Evolutionary conservation across 1,284 basidiomycete genomes (phyloP).

Genomic region (Agroathelia rolfsii): DNA sequence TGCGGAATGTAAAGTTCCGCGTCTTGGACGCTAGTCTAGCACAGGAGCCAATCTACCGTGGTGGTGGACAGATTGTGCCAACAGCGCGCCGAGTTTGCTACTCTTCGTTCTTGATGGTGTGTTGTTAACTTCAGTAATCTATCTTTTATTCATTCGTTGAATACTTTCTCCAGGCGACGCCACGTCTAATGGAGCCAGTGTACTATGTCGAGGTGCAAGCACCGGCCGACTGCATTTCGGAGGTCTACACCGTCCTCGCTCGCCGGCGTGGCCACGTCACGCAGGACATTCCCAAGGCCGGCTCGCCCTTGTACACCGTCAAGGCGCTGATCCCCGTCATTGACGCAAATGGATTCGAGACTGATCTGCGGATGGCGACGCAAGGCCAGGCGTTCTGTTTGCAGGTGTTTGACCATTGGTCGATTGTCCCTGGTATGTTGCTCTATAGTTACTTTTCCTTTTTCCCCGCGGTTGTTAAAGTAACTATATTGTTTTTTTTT

Average conservation of each 20-base stretch:
- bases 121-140: slow-evolving; percentile 14
- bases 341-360: slow-evolving; percentile 98
- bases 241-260: slow-evolving; percentile 95
- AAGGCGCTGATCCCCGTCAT: slow-evolving; percentile 97
- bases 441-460: no score
- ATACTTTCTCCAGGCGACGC: slow-evolving; percentile 59
- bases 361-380: slow-evolving; percentile 92
- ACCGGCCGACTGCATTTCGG: slow-evolving; percentile 96
- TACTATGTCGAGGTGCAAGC: slow-evolving; percentile 98
- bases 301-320: slow-evolving; percentile 94
- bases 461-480: slow-evolving; percentile 12
- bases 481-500: slow-evolving; percentile 14
- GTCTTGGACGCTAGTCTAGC: slow-evolving; percentile 87
- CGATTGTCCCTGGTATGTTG: slow-evolving; percentile 86
- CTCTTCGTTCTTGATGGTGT: slow-evolving; percentile 95
- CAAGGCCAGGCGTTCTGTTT: slow-evolving; percentile 96
- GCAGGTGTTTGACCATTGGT: slow-evolving; percentile 97
- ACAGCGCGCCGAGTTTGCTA: slow-evolving; percentile 97
- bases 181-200: slow-evolving; percentile 90
- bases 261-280: slow-evolving; percentile 96
- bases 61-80: slow-evolving; percentile 97
- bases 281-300: slow-evolving; percentile 94
- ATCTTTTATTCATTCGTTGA: slow-evolving; percentile 8
- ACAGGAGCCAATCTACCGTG: slow-evolving; percentile 92
- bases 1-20: slow-evolving; percentile 98